Percentiles rank a stretch among this genome's conserved stretches.
Evolutionary conservation across 345 rosid species (phyloP).

Genomic region (Orychophragmus violaceus): DNA sequence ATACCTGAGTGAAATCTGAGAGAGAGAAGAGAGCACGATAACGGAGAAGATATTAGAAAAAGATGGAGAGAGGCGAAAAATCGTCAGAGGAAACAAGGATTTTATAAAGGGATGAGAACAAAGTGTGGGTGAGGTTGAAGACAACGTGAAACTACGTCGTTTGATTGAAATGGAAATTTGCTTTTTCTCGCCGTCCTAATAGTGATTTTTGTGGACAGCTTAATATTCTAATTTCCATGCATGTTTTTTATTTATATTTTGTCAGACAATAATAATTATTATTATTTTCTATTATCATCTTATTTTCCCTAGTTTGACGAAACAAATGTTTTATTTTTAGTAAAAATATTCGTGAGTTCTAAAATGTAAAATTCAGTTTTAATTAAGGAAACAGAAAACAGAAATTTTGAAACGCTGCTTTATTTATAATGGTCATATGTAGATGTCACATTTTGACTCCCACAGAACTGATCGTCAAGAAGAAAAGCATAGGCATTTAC

Average conservation of each 20-base stretch:
- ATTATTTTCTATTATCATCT: too few species aligned
- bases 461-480: too few species aligned
- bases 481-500: too few species aligned
- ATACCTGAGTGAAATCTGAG: conserved; percentile 7
- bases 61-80: conserved; percentile 29
- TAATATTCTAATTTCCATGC: conserved; percentile 15
- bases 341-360: not conserved
- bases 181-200: conserved; percentile 23
- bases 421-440: too few species aligned
- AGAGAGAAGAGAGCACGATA: conserved; percentile 5
- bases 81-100: conserved; percentile 22
- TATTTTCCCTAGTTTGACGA: not conserved
- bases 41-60: not conserved
- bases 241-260: too few species aligned
- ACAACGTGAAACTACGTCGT: conserved; percentile 29
- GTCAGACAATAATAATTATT: too few species aligned
- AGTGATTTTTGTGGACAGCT: conserved; percentile 32
- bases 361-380: not conserved
- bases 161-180: not conserved
- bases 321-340: not conserved
- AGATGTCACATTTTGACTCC: too few species aligned
- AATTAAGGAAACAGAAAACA: not conserved
- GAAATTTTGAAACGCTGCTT: not conserved
- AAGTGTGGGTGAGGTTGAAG: conserved; percentile 29
- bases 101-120: conserved; percentile 21